These are phyloP conservation scores for Elsinoe ampelina DNA, from an alignment of 2,329 filamentous ascomycete genomes.

Conservation along the genomic window DNA sequence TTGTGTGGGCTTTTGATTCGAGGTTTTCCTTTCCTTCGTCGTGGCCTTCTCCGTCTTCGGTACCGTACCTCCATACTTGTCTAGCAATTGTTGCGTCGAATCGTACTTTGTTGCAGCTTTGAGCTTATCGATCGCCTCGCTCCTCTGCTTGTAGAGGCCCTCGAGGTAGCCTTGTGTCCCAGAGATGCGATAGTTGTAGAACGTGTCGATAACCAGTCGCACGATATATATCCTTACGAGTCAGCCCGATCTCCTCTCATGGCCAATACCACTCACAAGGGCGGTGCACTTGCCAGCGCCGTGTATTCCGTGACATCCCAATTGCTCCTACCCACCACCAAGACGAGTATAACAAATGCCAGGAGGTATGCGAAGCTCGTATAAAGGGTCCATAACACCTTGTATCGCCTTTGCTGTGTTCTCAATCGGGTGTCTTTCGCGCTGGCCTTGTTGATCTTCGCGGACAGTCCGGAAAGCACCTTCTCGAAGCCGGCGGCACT, in stretches of 20 bases:
- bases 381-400: slow-evolving; percentile 83
- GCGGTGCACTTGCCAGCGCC: slow-evolving; percentile 65
- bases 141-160: slow-evolving; percentile 65
- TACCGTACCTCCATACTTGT: slow-evolving; percentile 77
- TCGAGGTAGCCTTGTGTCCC: slow-evolving; percentile 61
- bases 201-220: slow-evolving; percentile 55
- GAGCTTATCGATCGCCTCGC: slow-evolving; percentile 82
- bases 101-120: slow-evolving; percentile 95
- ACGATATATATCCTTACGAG: slow-evolving; percentile 60
- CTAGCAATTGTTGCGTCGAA: slow-evolving; percentile 81
- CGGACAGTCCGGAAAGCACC: slow-evolving; percentile 68
- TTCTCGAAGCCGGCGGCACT: slow-evolving; percentile 92
- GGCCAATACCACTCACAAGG: slow-evolving; percentile 41
- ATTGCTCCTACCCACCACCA: slow-evolving; percentile 76
- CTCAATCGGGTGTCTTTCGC: slow-evolving; percentile 64
- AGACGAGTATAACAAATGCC: slow-evolving; percentile 66
- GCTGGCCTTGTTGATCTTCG: slow-evolving; percentile 69
- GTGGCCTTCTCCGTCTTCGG: slow-evolving; percentile 16
- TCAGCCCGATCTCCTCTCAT: neutral
- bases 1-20: slow-evolving; percentile 24
- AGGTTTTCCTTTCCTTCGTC: slow-evolving; percentile 23
- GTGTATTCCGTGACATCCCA: slow-evolving; percentile 71
- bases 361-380: slow-evolving; percentile 84
- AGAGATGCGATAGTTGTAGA: slow-evolving; percentile 75
- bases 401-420: slow-evolving; percentile 64